Evolutionary conservation across 495 filamentous ascomycete species (phyloP), one percentile per base, ranked within the genome.

Genomic region (Daldinia grandis): DNA sequence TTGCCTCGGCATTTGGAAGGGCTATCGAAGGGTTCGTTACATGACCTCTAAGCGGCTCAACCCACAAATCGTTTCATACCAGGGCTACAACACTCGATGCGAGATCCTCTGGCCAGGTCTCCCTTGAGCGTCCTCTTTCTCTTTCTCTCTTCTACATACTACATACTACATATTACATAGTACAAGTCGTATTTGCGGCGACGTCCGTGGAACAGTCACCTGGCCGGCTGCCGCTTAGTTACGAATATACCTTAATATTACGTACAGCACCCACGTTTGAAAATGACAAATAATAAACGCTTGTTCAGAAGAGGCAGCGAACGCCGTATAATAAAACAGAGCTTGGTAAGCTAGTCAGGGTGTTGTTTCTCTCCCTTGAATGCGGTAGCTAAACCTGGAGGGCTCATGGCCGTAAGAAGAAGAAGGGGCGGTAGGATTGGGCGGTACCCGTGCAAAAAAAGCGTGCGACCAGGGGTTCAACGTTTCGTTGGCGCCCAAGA

Each of bases 341-440:
- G 58, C 40, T 67, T 60, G 64, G 64, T 67, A 67, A 50, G 53
- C 53, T 42, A 60, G 19, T 31, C 59, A 17, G 44, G 27, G 56
- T 65, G 9, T 57, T 61, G 56, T 62, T 54, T 35, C 38, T 62
- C 64, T 53, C 49, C 64, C 60, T 72, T 72, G 47, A 60, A 63
- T 53, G 58, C 64, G 35, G 58, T 58, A 44, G 33, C 57, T 58
- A 53, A 53, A 50, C 21, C 30, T 37, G 21, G n/a, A 19, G 40
- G 56, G 60, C 35, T 72, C 50, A 50, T 61, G 31, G 40, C 37
- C 27, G 27, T 64, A 59, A 44, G 62, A 55, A n/a, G 54, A 55
- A 68, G 59, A 51, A 59, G 54, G 69, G 61, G 64, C 50, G 56
- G 64, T 68, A 50, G 64, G 10, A 72, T 72, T 72, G 69, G 64